phyloP scores from a whole-genome alignment of 257 asterid species.

The Solanum microdontum region DNA sequence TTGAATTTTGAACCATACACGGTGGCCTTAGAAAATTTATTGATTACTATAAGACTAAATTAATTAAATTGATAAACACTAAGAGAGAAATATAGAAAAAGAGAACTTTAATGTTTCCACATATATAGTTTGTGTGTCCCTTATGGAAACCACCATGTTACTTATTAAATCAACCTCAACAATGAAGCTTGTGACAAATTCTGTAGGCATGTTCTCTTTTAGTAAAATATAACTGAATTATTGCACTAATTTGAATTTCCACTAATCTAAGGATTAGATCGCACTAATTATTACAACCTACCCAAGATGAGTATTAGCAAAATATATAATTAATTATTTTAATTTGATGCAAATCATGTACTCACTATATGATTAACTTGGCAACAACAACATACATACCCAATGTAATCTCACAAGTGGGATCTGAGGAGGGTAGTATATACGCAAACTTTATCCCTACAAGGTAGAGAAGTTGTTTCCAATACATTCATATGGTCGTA shows the following conservation, averaged over 20 bases:
- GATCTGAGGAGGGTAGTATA: background rate
- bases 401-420: background rate
- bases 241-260: background rate
- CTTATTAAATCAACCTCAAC: background rate
- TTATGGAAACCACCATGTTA: background rate
- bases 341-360: background rate
- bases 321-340: background rate
- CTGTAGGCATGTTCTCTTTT: background rate
- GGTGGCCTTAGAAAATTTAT: background rate
- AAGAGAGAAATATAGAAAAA: background rate
- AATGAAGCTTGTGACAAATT: background rate
- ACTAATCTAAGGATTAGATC: conserved; percentile 4
- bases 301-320: background rate
- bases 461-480: too few relatives aligned
- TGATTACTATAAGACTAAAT: background rate
- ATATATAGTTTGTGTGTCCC: background rate
- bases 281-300: background rate
- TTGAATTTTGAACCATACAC: background rate
- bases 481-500: background rate
- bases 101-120: background rate
- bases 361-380: background rate
- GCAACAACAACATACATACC: too few relatives aligned
- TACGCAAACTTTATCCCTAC: too few relatives aligned
- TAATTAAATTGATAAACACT: background rate
- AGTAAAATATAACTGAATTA: background rate